Evolutionary conservation across 805 yeast genomes (phyloP), one percentile per base, ranked within the genome.

Genomic region (Metschnikowia orientalis): DNA sequence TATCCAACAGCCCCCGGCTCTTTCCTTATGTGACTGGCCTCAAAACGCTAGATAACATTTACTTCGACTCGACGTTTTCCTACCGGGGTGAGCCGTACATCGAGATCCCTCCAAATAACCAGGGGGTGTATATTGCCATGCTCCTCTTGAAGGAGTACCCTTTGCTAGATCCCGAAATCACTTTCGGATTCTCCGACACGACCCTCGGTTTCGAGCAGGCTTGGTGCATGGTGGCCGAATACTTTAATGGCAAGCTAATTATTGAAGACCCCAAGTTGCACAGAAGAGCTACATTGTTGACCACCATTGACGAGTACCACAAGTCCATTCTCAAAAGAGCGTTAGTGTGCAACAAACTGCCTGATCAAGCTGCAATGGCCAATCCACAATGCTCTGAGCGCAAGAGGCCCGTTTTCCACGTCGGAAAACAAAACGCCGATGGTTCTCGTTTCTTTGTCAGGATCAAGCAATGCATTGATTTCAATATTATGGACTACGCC

Each of bases 21-120:
- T 44, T 61, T 11, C 76, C 78, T 0, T 77, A 62, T 38, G 40
- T 51, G 1, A 27, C 40, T n/a, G 62, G 65, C 1, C 26, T 51
- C 3, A 57, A 51, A 30, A 34, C 38, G 1, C 47, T 73, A 8
- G 70, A 71, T 30, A 63, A 63, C 29, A 51, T 77, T 6, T 77
- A 77, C 41, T 50, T 75, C 16, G 83, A 77, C 45, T 67, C 79
- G 2, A 73, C 80, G 0, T 76, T 71, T 48, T 65, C 65, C 1
- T 59, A 65, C 41, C 53, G 80, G 31, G 64, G 62, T 0, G 72
- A 71, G 34, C 79, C 78, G 0, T 70, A 53, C 38, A 63, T 73
- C 9, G 64, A 61, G 15, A 68, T 73, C 32, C 56, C 53, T 4
- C 53, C 61, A 1, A 72, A 74, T 44, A 44, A 46, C 26, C 60